Conservation (phyloP, 1,139 yeast genomes). For the Waltiozyma solani region DNA sequence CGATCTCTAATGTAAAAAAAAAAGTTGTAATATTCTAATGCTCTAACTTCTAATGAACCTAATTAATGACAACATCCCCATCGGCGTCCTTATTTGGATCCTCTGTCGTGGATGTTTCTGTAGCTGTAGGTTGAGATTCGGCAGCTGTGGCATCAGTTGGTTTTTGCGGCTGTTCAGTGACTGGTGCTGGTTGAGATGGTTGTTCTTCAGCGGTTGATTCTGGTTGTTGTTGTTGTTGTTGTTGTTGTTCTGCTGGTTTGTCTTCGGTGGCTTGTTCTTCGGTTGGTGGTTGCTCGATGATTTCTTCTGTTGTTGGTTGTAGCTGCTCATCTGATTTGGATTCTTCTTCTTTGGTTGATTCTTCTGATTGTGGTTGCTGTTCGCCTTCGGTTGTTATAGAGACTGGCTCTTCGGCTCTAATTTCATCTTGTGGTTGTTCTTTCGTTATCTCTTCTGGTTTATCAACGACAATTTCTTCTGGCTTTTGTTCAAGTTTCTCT, state of each 20-base stretch:
- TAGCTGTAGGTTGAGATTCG: not conserved
- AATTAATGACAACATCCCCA: constrained; percentile 10
- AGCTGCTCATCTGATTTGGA: not conserved
- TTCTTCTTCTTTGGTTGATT: not conserved
- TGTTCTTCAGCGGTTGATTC: not conserved
- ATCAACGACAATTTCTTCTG: not conserved
- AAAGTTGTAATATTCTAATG: not conserved
- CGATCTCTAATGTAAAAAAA: not conserved
- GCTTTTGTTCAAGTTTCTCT: not conserved
- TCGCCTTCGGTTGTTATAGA: too few relatives aligned
- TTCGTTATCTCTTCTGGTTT: not conserved
- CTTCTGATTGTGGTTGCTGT: too few relatives aligned
- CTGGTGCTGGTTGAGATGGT: not conserved
- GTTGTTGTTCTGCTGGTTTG: too few relatives aligned
- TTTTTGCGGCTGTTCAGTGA: not conserved
- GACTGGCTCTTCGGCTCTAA: too few relatives aligned
- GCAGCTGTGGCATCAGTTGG: not conserved
- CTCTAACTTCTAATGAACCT: too few relatives aligned
- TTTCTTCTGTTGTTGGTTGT: too few relatives aligned
- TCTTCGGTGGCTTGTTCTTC: too few relatives aligned
- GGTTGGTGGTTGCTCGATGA: too few relatives aligned
- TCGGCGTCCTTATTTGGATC: constrained; percentile 9
- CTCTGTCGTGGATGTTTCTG: not conserved
- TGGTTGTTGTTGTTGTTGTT: not conserved
- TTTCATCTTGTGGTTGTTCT: too few relatives aligned